Conservation (phyloP, 345 rosid genomes). For the Pugionium cornutum region DNA sequence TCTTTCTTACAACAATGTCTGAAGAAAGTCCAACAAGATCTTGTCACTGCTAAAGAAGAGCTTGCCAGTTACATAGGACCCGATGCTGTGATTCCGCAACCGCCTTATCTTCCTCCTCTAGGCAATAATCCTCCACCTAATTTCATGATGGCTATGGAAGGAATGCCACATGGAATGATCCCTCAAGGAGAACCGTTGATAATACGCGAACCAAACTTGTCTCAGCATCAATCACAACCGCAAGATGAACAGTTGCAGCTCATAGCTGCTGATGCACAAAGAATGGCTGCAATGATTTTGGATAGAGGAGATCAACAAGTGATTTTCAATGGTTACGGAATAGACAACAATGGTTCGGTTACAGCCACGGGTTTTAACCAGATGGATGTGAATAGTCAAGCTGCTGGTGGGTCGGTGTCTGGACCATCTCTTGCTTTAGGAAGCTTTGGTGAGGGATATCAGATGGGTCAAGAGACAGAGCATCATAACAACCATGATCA, state of each 20-base stretch:
- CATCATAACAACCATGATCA: constrained; percentile 46
- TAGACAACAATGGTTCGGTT: constrained; percentile 37
- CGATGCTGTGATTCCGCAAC: constrained; percentile 41
- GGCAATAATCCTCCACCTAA: constrained; percentile 45
- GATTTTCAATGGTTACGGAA: constrained; percentile 48
- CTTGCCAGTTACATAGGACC: constrained; percentile 55
- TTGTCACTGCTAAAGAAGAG: constrained; percentile 58
- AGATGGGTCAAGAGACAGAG: constrained; percentile 46
- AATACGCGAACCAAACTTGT: constrained; percentile 43
- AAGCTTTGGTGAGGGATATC: constrained; percentile 52
- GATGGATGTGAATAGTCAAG: constrained; percentile 41
- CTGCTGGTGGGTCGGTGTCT: constrained; percentile 35
- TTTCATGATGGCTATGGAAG: constrained; percentile 55
- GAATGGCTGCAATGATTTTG: constrained; percentile 51
- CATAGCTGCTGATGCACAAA: constrained; percentile 50
- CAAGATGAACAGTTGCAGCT: constrained; percentile 54
- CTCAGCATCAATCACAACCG: constrained; percentile 33
- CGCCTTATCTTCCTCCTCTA: constrained; percentile 44
- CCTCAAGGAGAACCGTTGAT: constrained; percentile 42
- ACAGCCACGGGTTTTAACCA: constrained; percentile 48
- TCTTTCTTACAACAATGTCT: constrained; percentile 66
- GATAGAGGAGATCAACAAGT: constrained; percentile 50
- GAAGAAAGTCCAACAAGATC: constrained; percentile 53
- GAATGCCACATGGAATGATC: constrained; percentile 44
- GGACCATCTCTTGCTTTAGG: constrained; percentile 61